Evolutionary conservation across 176 grass and related monocot genomes (phyloP), one percentile per base, ranked within the genome.

Genomic region (Cymbopogon citratus): DNA sequence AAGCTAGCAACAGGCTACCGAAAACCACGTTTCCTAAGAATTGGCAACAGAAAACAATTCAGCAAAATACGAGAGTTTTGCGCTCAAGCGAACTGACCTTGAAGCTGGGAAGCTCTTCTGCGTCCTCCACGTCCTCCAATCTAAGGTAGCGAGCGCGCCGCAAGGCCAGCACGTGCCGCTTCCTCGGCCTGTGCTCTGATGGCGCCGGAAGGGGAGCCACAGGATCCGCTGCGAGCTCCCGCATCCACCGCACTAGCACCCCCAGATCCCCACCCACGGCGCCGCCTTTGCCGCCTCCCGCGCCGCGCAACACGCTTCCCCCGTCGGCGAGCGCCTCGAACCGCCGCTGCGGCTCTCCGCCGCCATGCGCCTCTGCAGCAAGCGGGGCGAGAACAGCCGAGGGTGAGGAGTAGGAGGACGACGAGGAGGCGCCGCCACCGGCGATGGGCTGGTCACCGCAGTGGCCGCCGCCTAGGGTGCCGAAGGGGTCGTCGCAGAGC

Each of bases 51-150:
- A 87, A 63, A 66, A 31, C 24, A 80, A 49, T 38, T 60, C 27
- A 60, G 40, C n/a, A 8, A 26, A 39, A 41, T 68, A 82, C 15
- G n/a, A 85, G 83, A 36, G 74, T 62, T 85, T 73, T 71, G 69
- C 3, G 60, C 35, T 5, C 46, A 45, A 71, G 66, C 27, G 12
- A 46, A 49, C 73, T 84, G 77, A 97, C 94, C 86, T 78, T 73
- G 75, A 91, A 93, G 80, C 77, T 87, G 23, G 94, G 91, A 65
- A 96, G 87, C 67, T 92, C 87, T 18, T 74, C 80, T 7, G 72
- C 67, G 81, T 93, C 38, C 18, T 29, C 70, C 9, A 93, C 91
- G 63, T 87, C 91, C 34, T 93, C 89, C 57, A 81, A 66, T 48
- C 62, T 84, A 65, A 93, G 80, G 87, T 73, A 93, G 81, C 91